phyloP scores from a whole-genome alignment of 192 early-diverging fungal species.

The Coemansia sp. region DNA sequence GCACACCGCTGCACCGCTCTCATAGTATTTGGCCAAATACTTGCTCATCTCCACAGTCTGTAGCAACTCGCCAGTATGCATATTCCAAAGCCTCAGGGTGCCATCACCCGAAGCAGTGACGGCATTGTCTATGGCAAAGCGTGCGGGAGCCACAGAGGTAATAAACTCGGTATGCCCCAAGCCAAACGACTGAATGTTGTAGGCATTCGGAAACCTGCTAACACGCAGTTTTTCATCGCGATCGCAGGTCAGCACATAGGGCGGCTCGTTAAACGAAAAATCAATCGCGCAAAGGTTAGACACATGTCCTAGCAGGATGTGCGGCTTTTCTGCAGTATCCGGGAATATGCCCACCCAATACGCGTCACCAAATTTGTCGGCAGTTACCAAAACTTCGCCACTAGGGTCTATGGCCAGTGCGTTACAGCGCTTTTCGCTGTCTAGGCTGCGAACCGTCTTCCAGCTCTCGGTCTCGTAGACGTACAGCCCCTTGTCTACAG shows the following conservation, averaged over 20 bases:
- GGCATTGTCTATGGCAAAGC: conserved; percentile 60
- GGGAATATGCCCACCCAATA: conserved; percentile 38
- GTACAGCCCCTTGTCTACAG: conserved; percentile 68
- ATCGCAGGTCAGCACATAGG: conserved; percentile 85
- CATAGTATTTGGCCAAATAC: conserved; percentile 31
- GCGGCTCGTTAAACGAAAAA: conserved; percentile 58
- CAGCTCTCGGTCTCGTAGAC: conserved; percentile 67
- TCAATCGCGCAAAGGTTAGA: conserved; percentile 90
- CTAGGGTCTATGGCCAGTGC: conserved; percentile 69
- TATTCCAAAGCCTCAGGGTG: conserved; percentile 77
- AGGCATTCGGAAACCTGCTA: conserved; percentile 86
- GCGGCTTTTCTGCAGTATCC: conserved; percentile 17
- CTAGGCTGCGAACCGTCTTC: conserved; percentile 56
- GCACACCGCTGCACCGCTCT: conserved; percentile 21
- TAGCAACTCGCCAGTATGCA: conserved; percentile 61
- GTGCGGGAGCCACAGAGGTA: conserved; percentile 64
- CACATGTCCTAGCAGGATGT: conserved; percentile 84
- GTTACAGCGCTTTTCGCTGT: conserved; percentile 71
- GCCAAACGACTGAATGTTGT: conserved; percentile 88
- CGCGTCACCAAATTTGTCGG: conserved; percentile 97
- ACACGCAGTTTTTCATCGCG: conserved; percentile 98
- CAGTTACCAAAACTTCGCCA: conserved; percentile 67
- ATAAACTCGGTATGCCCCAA: conserved; percentile 89
- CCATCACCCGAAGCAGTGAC: conserved; percentile 88
- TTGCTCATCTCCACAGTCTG: conserved; percentile 68